A percentile compares a stretch with the other conserved stretches of the same genome.
These are phyloP conservation scores for Entomortierella parvispora DNA, from an alignment of 192 early-diverging fungal genomes.

Conservation along the genomic window DNA sequence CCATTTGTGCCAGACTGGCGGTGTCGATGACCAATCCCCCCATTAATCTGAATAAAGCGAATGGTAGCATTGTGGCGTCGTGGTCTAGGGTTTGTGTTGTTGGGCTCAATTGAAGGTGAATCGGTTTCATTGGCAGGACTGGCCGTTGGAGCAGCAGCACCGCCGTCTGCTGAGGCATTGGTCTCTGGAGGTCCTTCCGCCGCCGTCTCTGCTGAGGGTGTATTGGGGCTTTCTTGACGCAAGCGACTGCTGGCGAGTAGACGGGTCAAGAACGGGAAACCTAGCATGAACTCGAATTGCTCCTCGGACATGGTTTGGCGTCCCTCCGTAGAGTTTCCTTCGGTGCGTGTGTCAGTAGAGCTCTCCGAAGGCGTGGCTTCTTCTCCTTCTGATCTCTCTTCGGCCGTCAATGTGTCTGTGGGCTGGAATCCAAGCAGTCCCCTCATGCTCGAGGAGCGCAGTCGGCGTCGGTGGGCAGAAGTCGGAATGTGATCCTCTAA, in stretches of 20 bases:
- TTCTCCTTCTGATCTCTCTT: background rate
- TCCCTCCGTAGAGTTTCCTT: background rate
- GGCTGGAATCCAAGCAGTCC: conserved; percentile 34
- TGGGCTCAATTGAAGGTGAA: background rate
- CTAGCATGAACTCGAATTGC: conserved; percentile 7
- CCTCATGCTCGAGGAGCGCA: conserved; percentile 18
- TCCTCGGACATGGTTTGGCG: background rate
- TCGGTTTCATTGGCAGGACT: background rate
- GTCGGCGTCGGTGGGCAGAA: conserved; percentile 2
- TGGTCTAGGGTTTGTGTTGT: conserved; percentile 3
- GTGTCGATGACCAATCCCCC: conserved; percentile 3
- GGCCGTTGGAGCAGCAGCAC: background rate
- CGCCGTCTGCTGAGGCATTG: background rate
- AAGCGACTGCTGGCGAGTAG: conserved; percentile 10
- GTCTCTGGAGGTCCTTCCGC: background rate
- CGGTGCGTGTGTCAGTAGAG: background rate
- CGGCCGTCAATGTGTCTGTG: background rate
- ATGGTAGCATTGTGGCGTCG: conserved; percentile 37
- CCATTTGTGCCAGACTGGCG: background rate
- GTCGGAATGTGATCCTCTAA: too few relatives aligned
- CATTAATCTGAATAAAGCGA: conserved; percentile 37
- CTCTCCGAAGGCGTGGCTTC: background rate
- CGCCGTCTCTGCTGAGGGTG: too few relatives aligned
- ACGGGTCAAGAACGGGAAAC: background rate
- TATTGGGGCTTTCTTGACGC: too few relatives aligned